These are phyloP conservation scores for Colletotrichum siamense DNA, from an alignment of 2,329 filamentous ascomycete genomes.

Conservation along the genomic window DNA sequence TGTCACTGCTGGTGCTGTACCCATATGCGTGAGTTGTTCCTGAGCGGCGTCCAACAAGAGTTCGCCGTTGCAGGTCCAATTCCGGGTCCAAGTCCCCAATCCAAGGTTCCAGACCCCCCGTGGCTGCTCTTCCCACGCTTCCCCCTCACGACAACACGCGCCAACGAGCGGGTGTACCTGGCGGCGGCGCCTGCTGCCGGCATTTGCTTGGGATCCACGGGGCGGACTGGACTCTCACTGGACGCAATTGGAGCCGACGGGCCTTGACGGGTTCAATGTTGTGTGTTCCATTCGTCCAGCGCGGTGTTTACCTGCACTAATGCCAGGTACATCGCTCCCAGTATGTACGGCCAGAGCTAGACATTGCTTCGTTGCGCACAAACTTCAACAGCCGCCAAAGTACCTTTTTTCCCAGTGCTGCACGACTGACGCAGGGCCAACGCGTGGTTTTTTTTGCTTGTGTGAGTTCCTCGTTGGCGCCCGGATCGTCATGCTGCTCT, in stretches of 20 bases:
- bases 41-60: neutral
- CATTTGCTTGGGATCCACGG: conserved; percentile 6
- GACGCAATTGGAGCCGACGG: neutral
- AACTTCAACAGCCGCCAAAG: neutral
- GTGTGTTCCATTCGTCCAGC: neutral
- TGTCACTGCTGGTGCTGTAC: neutral
- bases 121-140: neutral
- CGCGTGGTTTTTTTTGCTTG: neutral
- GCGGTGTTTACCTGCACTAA: neutral
- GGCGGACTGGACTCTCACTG: neutral
- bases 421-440: neutral
- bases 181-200: conserved; percentile 6
- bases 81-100: neutral
- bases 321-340: neutral
- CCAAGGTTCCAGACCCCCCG: neutral
- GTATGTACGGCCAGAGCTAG: neutral
- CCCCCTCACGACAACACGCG: neutral
- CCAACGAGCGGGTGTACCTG: conserved; percentile 7
- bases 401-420: neutral
- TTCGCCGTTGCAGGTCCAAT: neutral
- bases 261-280: neutral
- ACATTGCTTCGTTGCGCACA: neutral
- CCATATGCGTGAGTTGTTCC: neutral
- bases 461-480: neutral
- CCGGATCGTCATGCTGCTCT: neutral